Evolutionary conservation across 345 rosid genomes (phyloP).

Genomic region (Brassica nigra): DNA sequence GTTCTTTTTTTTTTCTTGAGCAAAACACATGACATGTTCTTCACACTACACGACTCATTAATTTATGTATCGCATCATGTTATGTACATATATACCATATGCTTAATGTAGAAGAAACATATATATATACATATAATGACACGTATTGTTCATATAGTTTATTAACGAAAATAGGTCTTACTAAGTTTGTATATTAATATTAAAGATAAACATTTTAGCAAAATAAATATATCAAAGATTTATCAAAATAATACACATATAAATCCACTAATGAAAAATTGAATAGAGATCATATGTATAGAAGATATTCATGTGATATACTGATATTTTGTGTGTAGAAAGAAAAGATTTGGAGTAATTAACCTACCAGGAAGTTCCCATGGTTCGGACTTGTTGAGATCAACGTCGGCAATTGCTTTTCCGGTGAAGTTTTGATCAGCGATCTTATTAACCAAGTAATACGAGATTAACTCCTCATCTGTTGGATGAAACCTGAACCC

Average conservation of each 20-base stretch:
- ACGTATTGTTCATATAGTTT: neutral
- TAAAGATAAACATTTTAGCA: neutral
- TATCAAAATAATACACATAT: too few species aligned
- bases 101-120: neutral
- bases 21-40: neutral
- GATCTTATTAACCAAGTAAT: conserved; percentile 82
- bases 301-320: neutral
- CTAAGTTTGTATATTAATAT: neutral
- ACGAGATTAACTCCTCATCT: conserved; percentile 90
- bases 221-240: neutral
- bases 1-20: too few species aligned
- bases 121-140: neutral
- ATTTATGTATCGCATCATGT: neutral
- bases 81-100: neutral
- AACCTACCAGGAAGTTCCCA: conserved; percentile 98
- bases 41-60: neutral
- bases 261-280: neutral
- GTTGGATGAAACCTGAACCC: conserved; percentile 99
- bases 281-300: neutral
- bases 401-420: conserved; percentile 86
- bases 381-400: conserved; percentile 98
- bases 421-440: conserved; percentile 84
- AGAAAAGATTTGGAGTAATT: neutral
- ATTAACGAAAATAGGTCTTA: conserved; percentile 18
- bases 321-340: neutral